Evolutionary conservation across 805 yeast genomes (phyloP).

Genomic region (Lachancea meyersii): DNA sequence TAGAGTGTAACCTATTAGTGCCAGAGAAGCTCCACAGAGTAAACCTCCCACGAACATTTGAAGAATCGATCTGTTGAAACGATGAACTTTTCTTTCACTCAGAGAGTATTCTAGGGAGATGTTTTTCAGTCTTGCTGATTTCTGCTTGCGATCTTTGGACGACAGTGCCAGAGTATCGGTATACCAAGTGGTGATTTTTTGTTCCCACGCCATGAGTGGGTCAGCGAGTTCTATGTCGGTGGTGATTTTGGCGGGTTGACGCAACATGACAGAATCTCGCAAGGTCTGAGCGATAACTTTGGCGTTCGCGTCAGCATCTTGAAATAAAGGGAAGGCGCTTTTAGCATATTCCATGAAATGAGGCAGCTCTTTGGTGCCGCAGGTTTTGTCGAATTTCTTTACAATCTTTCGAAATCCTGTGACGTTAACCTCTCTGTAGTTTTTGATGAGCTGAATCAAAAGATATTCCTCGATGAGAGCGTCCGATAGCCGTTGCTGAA

Average conservation of each 20-base stretch:
- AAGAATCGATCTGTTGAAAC: slow-evolving; percentile 29
- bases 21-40: slow-evolving; percentile 61
- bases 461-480: slow-evolving; percentile 31
- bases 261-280: slow-evolving; percentile 16
- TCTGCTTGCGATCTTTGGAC: slow-evolving; percentile 25
- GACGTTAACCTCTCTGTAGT: slow-evolving; percentile 65
- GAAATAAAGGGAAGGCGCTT: slow-evolving; percentile 23
- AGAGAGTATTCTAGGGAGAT: slow-evolving; percentile 27
- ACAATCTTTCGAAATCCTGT: slow-evolving; percentile 86
- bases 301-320: slow-evolving; percentile 23
- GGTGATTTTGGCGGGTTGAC: slow-evolving; percentile 13
- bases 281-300: slow-evolving; percentile 24
- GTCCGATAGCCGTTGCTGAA: slow-evolving; percentile 20
- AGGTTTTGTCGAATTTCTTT: slow-evolving; percentile 78
- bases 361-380: slow-evolving; percentile 23
- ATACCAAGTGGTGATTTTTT: slow-evolving; percentile 36
- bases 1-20: slow-evolving; percentile 58
- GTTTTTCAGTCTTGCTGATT: slow-evolving; percentile 22
- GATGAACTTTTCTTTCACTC: slow-evolving; percentile 31
- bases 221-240: slow-evolving; percentile 20
- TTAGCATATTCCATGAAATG: slow-evolving; percentile 26
- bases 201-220: slow-evolving; percentile 30
- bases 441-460: slow-evolving; percentile 29
- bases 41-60: slow-evolving; percentile 59
- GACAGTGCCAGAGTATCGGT: slow-evolving; percentile 28